phyloP scores from a whole-genome alignment of 2,329 filamentous ascomycete genomes.

The Aspergillus phoenicis region DNA sequence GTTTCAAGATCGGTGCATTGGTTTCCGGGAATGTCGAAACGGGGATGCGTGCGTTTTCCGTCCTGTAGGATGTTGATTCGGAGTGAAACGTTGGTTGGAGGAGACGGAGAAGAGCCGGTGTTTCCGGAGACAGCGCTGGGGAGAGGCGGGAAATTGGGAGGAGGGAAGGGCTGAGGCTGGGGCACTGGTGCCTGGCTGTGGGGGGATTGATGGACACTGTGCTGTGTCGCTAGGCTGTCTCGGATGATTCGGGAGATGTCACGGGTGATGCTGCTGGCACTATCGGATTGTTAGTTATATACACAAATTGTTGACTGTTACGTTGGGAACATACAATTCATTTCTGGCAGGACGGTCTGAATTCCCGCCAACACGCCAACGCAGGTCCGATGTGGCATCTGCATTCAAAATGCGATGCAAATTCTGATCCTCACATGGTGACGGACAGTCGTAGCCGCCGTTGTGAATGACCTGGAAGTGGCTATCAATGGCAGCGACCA shows the following conservation, averaged over 20 bases:
- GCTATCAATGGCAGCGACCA: constrained; percentile 49
- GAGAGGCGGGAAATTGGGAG: constrained; percentile 22
- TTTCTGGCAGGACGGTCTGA: constrained; percentile 35
- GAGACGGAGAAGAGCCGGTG: constrained; percentile 4
- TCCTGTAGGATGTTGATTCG: constrained; percentile 42
- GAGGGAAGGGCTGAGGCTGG: constrained; percentile 25
- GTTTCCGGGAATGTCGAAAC: constrained; percentile 39
- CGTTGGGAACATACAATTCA: constrained; percentile 41
- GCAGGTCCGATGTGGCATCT: constrained; percentile 32
- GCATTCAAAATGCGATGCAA: constrained; percentile 41
- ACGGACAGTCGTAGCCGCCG: constrained; percentile 36
- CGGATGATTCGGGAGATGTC: constrained; percentile 47
- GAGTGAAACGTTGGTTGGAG: constrained; percentile 33
- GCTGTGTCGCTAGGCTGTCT: constrained; percentile 35
- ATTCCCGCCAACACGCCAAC: constrained; percentile 42
- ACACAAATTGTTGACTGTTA: not conserved
- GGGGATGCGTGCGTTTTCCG: constrained; percentile 44
- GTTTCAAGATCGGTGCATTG: constrained; percentile 39
- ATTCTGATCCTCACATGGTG: constrained; percentile 38
- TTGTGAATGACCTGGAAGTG: constrained; percentile 46
- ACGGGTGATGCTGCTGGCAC: constrained; percentile 45
- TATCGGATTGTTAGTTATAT: constrained; percentile 22
- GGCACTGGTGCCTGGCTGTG: constrained; percentile 15
- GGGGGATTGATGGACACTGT: constrained; percentile 16
- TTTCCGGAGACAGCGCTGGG: constrained; percentile 11